phyloP scores from a whole-genome alignment of 345 rosid species.

The Moricandia moricandioides region DNA sequence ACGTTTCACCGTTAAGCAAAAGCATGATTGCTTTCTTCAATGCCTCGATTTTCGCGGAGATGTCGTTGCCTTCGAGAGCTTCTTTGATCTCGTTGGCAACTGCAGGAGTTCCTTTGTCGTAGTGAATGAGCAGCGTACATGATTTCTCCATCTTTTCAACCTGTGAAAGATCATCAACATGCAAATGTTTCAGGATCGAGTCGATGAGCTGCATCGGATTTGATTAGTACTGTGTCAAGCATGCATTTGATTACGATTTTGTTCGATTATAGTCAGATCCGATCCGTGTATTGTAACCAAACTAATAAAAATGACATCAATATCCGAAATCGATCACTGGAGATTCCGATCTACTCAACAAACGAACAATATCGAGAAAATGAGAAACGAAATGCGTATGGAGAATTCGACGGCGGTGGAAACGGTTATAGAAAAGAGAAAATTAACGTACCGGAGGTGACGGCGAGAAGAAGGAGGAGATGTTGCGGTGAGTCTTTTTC shows the following conservation, averaged over 20 bases:
- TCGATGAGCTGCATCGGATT: too few relatives aligned
- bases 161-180: not conserved
- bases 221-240: too few relatives aligned
- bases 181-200: too few relatives aligned
- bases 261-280: constrained; percentile 8
- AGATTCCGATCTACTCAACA: constrained; percentile 21
- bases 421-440: not conserved
- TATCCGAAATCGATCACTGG: constrained; percentile 2
- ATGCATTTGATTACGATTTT: not conserved
- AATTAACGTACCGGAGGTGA: not conserved
- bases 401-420: not conserved
- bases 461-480: constrained; percentile 2
- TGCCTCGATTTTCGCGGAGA: constrained; percentile 64
- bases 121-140: constrained; percentile 68
- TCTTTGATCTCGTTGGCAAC: constrained; percentile 89
- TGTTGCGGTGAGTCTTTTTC: not conserved
- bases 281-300: not conserved
- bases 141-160: constrained; percentile 74
- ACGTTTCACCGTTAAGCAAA: constrained; percentile 81
- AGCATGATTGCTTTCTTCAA: constrained; percentile 92
- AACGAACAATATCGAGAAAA: not conserved
- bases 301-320: not conserved
- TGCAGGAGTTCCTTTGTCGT: constrained; percentile 85
- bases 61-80: constrained; percentile 85
- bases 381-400: not conserved